A percentile compares a stretch with the other conserved stretches of the same genome.
These are phyloP conservation scores for Salvia rosmarinus DNA, from an alignment of 257 asterid species.

Conservation along the genomic window DNA sequence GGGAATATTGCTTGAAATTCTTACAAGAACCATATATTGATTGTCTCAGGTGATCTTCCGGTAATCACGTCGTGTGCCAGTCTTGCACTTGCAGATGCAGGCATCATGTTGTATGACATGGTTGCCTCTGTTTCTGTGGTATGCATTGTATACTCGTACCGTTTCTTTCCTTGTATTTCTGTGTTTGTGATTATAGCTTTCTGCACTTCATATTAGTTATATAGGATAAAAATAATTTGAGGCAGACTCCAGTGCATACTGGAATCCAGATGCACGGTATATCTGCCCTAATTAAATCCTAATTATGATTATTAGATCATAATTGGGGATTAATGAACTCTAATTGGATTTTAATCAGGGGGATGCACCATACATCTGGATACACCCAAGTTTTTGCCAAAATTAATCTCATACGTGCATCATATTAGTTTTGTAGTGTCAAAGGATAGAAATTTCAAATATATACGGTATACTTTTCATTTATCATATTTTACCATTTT, in stretches of 20 bases:
- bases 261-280: too few species aligned
- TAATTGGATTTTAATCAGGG: too few species aligned
- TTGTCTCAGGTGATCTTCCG: slow-evolving; percentile 81
- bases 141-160: slow-evolving; percentile 34
- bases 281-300: too few species aligned
- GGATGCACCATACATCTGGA: too few species aligned
- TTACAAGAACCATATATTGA: slow-evolving; percentile 18
- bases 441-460: not conserved
- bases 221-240: not conserved
- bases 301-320: too few species aligned
- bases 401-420: not conserved
- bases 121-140: slow-evolving; percentile 96
- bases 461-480: not conserved
- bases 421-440: not conserved
- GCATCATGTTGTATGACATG: slow-evolving; percentile 87
- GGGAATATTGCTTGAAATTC: slow-evolving; percentile 9
- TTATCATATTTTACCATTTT: slow-evolving; percentile 6
- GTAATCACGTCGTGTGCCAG: slow-evolving; percentile 94
- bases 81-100: slow-evolving; percentile 98
- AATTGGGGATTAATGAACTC: too few species aligned
- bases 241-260: too few species aligned
- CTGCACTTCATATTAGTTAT: slow-evolving; percentile 15
- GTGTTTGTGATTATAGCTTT: not conserved
- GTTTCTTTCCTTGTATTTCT: slow-evolving; percentile 20
- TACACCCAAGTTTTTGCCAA: too few species aligned